Evolutionary conservation across 352 stramenopile genomes (phyloP), one percentile per base, ranked within the genome.

Genomic region (Globisporangium paddicum): DNA sequence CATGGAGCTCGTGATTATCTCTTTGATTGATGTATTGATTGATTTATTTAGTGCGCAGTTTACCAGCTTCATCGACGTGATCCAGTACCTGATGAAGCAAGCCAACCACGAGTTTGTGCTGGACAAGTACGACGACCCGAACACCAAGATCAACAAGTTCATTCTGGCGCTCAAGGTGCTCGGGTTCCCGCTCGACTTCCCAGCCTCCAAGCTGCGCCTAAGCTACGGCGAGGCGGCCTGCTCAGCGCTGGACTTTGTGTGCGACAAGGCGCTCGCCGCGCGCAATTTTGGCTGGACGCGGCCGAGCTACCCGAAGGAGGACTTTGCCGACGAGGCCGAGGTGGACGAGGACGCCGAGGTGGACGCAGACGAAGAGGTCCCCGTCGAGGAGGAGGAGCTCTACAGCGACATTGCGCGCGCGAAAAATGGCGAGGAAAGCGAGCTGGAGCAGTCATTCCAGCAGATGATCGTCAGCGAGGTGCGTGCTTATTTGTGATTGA

Each of bases 41-140:
- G 3, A 9, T 57, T 21, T 60, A 23, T 13, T 38, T n/a, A 82
- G 73, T 52, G 77, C 78, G 18, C 85, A 94, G 65, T 90, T 93
- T 58, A 92, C 89, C 62, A 75, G 66, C 54, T 90, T 94, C 50
- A 60, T 94, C 49, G 77, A 90, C 38, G 68, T 94, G 19, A 72
- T 87, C 21, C 72, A 73, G 7, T 90, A 75, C 53, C 62, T 94
- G 18, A 86, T 94, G 67, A 89, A 90, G 57, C 72, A 83, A 41
- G 83, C 75, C 64, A 70, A 81, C 60, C 85, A 93, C 57, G 85
- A 92, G 18, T 88, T 94, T 55, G 72, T 77, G 23, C 77, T 94
- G 42, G 85, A 94, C 76, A 94, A 94, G 71, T 94, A 91, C 66
- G 85, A 94, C 76, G 82, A 94, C 69, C 79, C 83, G 30, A 90